Base-by-base conservation (phyloP, 2,329 filamentous ascomycete genomes). In the Chrysoporthe deuterocubensis region DNA sequence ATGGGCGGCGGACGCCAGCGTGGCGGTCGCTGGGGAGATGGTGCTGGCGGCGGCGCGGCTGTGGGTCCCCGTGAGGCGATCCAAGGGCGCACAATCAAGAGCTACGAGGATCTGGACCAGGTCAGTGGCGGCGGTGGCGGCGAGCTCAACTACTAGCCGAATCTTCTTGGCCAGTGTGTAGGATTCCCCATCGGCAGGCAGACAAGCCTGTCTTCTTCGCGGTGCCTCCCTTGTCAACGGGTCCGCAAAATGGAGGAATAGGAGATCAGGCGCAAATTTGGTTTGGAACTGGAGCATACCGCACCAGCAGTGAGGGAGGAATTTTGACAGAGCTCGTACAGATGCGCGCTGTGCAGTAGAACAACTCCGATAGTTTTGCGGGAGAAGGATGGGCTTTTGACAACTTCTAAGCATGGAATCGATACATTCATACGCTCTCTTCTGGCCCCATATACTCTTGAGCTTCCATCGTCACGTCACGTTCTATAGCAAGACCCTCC, bases 51-150 rank as follows among this genome's bases (percentile, higher is more conserved):
- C 50, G 91, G 87, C 34, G 89, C 91, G 44, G 89, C 91, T 2
- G 90, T 94, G 69, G 94, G 94, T 0, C 95, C 96, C 26, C 88
- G 92, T 26, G 94, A 98, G 79, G 95, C 96, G 13, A 94, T 97
- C 0, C 93, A 96, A 73, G 96, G 96, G 5, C 89, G 96, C 67
- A 97, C 92, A 70, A 82, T 99, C 72, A 97, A 97, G 85, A 97
- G 93, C 78, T 99, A 99, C 77, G 96, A 99, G 79, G 96, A 99
- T 77, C 83, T 99, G 34, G 96, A 99, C 81, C 95, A 96, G 58
- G 90, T 91, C 67, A 89, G 89, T 48, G 88, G 90, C 16, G 84
- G 87, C 46, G 92, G 90, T 52, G 89, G 90, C 52, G 92, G 92
- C 40, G 95, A 97, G 81, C 82, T 98, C 75, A 96, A 98, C 80